Base-by-base conservation (phyloP, 2,329 filamentous ascomycete species). In the Aspergillus proliferans region DNA sequence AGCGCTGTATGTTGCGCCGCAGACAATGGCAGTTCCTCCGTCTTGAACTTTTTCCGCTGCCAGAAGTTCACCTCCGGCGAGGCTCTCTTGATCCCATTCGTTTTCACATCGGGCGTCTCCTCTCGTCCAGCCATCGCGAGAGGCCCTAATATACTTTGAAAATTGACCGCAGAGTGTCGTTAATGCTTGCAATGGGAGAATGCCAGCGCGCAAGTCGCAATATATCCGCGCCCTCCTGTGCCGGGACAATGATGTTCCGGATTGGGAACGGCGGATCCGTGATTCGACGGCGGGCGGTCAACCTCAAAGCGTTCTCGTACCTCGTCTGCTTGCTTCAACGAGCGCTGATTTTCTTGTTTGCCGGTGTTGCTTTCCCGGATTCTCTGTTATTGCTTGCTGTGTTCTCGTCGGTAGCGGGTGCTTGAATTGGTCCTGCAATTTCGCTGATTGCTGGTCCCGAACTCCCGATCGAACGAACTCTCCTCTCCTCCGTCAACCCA, bases 21-120 rank as follows among this genome's bases (percentile, higher is more conserved):
- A 21, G 78, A 76, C 28, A 85, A 70, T 3, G 82, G 82, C 22
- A 85, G 71, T 54, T 85, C 82, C 3, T 79, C 78, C 22, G 79
- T 70, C 62, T 81, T 82, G 60, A 82, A 76, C 61, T 78, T 81
- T 58, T 71, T 72, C 53, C 60, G 61, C 54, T 63, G 66, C 34
- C 69, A 46, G 34, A 52, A 62, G 33, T 71, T 64, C 21, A 70
- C 57, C 26, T 69, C 63, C 22, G 67, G 34, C 15, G 55, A 56
- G 14, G 60, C 53, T 21, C 64, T 59, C 51, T 70, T 69, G 5
- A 55, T 48, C 19, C 58, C 55, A 22, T 49, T 55, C 24, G 57
- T 43, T 47, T 65, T 55, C 43, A 56, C 54, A 50, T 60, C 63
- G 47, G 63, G 55, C 58, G 63, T 60, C 44, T 60, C 61, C 50